Evolutionary conservation across 805 yeast genomes (phyloP).

Genomic region (Candida incommunis): DNA sequence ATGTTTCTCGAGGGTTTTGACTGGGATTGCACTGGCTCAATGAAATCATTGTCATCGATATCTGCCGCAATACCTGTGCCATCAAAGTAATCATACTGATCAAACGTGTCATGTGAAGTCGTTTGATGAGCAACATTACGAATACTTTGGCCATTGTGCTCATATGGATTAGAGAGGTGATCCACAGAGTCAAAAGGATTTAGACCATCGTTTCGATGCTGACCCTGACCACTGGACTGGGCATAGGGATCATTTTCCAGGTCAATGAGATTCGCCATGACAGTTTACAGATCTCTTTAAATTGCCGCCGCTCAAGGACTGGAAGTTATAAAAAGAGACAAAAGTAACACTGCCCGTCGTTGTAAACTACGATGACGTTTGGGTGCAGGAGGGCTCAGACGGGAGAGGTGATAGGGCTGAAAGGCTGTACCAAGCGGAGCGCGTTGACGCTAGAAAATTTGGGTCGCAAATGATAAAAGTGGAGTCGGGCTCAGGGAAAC

Average conservation of each 20-base stretch:
- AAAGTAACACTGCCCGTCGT: no score
- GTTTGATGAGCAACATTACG: neutral
- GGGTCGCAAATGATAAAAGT: no score
- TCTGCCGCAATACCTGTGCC: slow-evolving; percentile 12
- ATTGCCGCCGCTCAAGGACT: no score
- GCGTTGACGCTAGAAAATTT: no score
- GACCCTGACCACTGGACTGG: neutral
- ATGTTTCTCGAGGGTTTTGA: slow-evolving; percentile 10
- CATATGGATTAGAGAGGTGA: neutral
- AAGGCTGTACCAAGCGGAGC: no score
- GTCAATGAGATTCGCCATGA: slow-evolving; percentile 1
- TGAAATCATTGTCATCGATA: slow-evolving; percentile 8
- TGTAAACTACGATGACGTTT: no score
- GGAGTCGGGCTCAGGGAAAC: no score
- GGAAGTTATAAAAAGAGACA: no score
- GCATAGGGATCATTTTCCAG: slow-evolving; percentile 1
- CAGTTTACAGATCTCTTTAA: no score
- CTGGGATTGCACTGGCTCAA: neutral
- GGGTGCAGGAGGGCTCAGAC: no score
- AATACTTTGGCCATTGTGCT: neutral
- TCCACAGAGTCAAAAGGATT: neutral
- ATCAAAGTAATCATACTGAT: slow-evolving; percentile 7
- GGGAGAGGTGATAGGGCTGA: no score
- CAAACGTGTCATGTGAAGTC: neutral
- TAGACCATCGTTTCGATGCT: neutral